Percentiles rank a stretch among this genome's conserved stretches.
These are phyloP conservation scores for Myxozyma udenii DNA, from an alignment of 805 yeast genomes.

Conservation along the genomic window DNA sequence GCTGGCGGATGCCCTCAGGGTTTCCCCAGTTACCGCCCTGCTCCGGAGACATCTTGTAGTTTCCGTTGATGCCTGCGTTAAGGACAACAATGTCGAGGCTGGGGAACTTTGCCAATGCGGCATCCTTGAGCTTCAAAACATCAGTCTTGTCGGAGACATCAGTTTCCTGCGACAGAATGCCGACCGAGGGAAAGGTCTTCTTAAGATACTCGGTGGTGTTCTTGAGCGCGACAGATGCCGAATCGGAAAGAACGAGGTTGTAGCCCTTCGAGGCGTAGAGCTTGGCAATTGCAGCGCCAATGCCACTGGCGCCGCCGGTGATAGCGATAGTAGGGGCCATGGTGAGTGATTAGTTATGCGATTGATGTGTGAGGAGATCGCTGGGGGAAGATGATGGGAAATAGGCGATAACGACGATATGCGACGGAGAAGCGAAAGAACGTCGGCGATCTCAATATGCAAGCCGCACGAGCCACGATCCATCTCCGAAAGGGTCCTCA, in stretches of 20 bases:
- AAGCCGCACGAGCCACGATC: no score
- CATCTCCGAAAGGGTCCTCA: no score
- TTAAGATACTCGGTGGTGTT: constrained; percentile 18
- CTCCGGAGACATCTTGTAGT: constrained; percentile 22
- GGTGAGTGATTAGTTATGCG: not conserved
- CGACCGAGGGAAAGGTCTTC: constrained; percentile 18
- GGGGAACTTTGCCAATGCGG: constrained; percentile 28
- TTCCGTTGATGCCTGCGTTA: constrained; percentile 32
- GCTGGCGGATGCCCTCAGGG: constrained; percentile 26
- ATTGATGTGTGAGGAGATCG: not conserved
- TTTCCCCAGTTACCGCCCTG: constrained; percentile 30
- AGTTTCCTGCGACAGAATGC: constrained; percentile 22
- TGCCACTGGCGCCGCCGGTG: constrained; percentile 33
- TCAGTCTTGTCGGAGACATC: constrained; percentile 30
- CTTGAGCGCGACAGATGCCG: constrained; percentile 17
- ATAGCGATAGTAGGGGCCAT: constrained; percentile 32
- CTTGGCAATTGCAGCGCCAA: constrained; percentile 34
- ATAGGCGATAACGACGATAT: not conserved
- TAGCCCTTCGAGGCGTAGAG: constrained; percentile 33
- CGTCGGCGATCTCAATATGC: no score
- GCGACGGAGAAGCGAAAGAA: not conserved
- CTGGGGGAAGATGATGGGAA: not conserved
- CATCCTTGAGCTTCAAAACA: constrained; percentile 27
- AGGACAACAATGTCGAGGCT: constrained; percentile 31
- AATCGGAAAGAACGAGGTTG: constrained; percentile 33